Evolutionary conservation across 192 early-diverging fungal genomes (phyloP), one percentile per base, ranked within the genome.

Genomic region (Backusella macrospora): DNA sequence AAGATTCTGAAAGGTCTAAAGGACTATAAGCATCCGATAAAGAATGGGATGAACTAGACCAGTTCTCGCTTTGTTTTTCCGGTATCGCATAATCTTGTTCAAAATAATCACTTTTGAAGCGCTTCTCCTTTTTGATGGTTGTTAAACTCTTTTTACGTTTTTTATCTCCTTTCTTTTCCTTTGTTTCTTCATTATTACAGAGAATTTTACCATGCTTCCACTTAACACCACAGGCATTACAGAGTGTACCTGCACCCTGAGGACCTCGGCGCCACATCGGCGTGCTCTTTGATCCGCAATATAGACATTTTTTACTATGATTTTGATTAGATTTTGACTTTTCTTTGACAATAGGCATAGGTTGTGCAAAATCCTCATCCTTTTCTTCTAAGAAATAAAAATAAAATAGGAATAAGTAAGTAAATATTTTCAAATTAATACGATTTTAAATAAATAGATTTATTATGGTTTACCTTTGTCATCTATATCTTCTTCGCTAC

Each of bases 241-340:
- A 94, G 5, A 94, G 80, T 1, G 92, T 94, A 5, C 88, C 86
- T 8, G 88, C 82, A 5, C 92, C 92, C 18, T 85, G 76, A 0
- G 92, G 92, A 3, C 92, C 92, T 39, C 92, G 85, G 26, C 92
- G 84, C 92, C 92, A 93, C 82, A 93, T 93, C 10, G 92, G 92
- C 6, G 92, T 93, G 12, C 84, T 84, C 43, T 81, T 88, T 47
- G 86, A 87, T 13, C 82, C 78, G 71, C 92, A 93, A 73, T 92
- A 90, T 4, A 81, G 76, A 76, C 91, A 92, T 37, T 80, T 77
- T 62, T 91, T 91, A 18, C 78, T 80, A 2, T 44, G 43, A 18
- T 64, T 59, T 64, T 45, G 42, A 3, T 34, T 69, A 21, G 23
- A 12, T 13, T 46, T 69, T 46, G 43, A 8, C 46, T 68, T 49